Evolutionary conservation across 768 basidiomycete species (phyloP), one percentile per base, ranked within the genome.

Genomic region (Termitomyces sp.): DNA sequence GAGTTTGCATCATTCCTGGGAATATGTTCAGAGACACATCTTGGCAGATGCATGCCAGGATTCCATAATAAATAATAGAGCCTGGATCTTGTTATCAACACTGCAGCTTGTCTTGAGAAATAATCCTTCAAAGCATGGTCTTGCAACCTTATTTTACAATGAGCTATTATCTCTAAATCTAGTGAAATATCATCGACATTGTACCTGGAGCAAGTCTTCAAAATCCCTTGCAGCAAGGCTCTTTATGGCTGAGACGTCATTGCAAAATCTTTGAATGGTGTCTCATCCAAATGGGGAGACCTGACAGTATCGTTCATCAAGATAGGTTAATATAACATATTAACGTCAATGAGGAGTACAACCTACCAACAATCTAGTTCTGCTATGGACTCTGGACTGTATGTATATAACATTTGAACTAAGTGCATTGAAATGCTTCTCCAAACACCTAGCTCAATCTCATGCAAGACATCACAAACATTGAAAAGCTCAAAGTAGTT

Each of bases 191-290:
- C n/a, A n/a, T n/a, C n/a, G n/a, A n/a, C n/a, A n/a, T n/a, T n/a
- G n/a, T n/a, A 60, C 72, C 62, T 73, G 70, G 0, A 73, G 53
- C 0, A 71, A 44, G 18, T 73, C 66, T 40, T 71, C 63, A 29
- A 65, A 73, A 50, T 73, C 63, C 0, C 60, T 49, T 3, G 65
- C 68, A 2, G 62, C 61, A 1, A 63, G 36, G 5, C 68, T 60
- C 40, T 62, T 59, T 49, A 67, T 54, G 5, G 64, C 60, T 0
- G 64, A 60, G 0, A 66, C 57, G 39, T 67, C 66, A 0, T 47
- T 31, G 13, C 54, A 44, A 42, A 73, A 71, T 10, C 51, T 38
- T 0, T 62, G 53, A 11, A 73, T 72, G 0, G 60, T 52, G 0
- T 31, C 54, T 20, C 60, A 32, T 20, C 60, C 62, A 57, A 63